Conservation (phyloP, 108 stramenopile species). For the Parietichytrium sp. region DNA sequence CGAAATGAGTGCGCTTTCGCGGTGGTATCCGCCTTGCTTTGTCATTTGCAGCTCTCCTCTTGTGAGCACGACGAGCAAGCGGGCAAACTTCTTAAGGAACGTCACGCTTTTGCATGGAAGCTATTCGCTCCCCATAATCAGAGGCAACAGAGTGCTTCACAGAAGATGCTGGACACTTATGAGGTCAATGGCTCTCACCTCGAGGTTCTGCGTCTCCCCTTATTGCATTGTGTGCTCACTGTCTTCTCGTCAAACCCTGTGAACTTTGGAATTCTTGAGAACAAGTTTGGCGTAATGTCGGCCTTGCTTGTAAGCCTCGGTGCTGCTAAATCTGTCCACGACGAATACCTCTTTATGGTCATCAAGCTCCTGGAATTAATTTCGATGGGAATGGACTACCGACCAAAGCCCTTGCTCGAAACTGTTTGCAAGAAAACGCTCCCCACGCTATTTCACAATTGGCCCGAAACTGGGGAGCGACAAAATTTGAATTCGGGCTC, state of each 20-base stretch:
- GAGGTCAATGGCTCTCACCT: neutral
- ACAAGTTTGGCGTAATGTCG: conserved; percentile 35
- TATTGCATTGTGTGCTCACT: conserved; percentile 14
- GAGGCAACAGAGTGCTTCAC: no score
- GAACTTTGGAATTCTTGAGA: conserved; percentile 31
- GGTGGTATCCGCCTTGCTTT: conserved; percentile 15
- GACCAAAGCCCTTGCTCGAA: neutral
- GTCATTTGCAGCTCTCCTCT: neutral
- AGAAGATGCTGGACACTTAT: conserved; percentile 15
- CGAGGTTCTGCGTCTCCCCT: neutral
- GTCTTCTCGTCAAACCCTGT: conserved; percentile 32
- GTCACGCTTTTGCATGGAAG: conserved; percentile 18
- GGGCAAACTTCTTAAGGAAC: neutral
- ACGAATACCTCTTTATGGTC: conserved; percentile 34
- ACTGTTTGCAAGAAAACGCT: conserved; percentile 10
- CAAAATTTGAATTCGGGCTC: neutral
- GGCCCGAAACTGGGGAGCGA: neutral
- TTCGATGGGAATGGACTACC: conserved; percentile 39
- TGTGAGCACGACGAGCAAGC: conserved; percentile 6
- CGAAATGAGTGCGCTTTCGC: conserved; percentile 16
- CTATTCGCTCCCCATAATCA: no score
- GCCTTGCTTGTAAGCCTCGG: conserved; percentile 32
- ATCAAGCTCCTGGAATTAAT: conserved; percentile 19
- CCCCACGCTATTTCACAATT: neutral
- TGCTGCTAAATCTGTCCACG: neutral